phyloP scores from a whole-genome alignment of 2,329 filamentous ascomycete genomes.

The Pseudodiploospora longispora region DNA sequence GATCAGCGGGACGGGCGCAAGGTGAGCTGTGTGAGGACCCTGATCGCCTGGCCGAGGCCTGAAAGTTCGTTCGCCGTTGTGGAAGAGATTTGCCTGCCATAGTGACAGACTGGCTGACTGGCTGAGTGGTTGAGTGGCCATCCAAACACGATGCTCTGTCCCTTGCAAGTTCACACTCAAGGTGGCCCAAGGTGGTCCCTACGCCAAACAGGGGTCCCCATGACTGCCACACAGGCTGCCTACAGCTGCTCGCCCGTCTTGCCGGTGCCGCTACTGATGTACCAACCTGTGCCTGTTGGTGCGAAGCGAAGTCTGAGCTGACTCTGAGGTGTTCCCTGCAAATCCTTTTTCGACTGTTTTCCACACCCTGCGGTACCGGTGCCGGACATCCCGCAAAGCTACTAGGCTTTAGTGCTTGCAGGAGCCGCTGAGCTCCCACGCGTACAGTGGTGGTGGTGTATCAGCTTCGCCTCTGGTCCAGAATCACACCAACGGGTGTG shows the following conservation, averaged over 20 bases:
- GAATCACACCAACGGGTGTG: slow-evolving; percentile 5
- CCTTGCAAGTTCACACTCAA: too few species aligned
- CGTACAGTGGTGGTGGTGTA: slow-evolving; percentile 4
- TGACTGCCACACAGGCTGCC: neutral
- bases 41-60: too few species aligned
- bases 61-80: too few species aligned
- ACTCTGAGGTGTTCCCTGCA: neutral
- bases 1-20: too few species aligned
- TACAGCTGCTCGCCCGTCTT: neutral
- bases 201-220: too few species aligned
- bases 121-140: too few species aligned
- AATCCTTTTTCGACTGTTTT: neutral
- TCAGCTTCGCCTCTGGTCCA: slow-evolving; percentile 2
- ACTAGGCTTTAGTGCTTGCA: slow-evolving; percentile 18
- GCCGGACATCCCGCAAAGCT: slow-evolving; percentile 22
- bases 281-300: neutral
- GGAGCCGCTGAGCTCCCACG: slow-evolving; percentile 9
- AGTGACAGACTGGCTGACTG: too few species aligned
- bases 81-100: too few species aligned
- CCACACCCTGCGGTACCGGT: neutral
- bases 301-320: neutral
- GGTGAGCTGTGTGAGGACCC: too few species aligned
- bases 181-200: too few species aligned
- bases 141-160: too few species aligned
- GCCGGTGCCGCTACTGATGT: too few species aligned